These are phyloP conservation scores for Cyclocybe aegerita DNA, from an alignment of 768 basidiomycete genomes.

Conservation along the genomic window DNA sequence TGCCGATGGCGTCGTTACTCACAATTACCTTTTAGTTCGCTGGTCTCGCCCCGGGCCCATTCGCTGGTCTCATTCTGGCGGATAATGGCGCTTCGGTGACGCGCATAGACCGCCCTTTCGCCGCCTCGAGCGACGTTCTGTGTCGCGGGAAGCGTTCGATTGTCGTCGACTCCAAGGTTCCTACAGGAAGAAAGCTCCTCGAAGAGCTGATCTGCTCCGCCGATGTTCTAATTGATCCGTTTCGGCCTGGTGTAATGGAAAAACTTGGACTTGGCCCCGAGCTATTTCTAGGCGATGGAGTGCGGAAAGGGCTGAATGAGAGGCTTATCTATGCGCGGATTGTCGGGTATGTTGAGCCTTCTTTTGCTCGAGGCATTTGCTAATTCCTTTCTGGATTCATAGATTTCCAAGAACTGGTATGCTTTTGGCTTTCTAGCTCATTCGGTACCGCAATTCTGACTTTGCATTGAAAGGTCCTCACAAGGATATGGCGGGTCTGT, in stretches of 20 bases:
- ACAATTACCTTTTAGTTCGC: conserved; percentile 53
- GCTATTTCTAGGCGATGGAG: conserved; percentile 56
- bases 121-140: conserved; percentile 48
- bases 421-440: neutral
- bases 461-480: conserved; percentile 49
- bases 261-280: conserved; percentile 74
- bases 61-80: conserved; percentile 73
- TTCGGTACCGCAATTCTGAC: neutral
- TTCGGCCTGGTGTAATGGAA: conserved; percentile 82
- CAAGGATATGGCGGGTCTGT: conserved; percentile 73
- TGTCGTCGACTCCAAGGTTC: conserved; percentile 62
- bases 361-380: neutral
- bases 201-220: conserved; percentile 59
- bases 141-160: conserved; percentile 78
- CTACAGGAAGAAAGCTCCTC: conserved; percentile 54
- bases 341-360: conserved; percentile 52
- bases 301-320: conserved; percentile 52
- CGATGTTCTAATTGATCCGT: conserved; percentile 85
- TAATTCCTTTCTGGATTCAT: neutral
- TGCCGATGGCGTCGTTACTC: neutral
- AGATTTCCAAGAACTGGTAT: conserved; percentile 67
- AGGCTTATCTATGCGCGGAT: conserved; percentile 73
- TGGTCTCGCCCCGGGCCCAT: conserved; percentile 81
- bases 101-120: conserved; percentile 66
- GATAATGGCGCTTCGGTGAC: conserved; percentile 79